Conservation (phyloP, 2,329 filamentous ascomycete species). For the Grosmannia penicillata region DNA sequence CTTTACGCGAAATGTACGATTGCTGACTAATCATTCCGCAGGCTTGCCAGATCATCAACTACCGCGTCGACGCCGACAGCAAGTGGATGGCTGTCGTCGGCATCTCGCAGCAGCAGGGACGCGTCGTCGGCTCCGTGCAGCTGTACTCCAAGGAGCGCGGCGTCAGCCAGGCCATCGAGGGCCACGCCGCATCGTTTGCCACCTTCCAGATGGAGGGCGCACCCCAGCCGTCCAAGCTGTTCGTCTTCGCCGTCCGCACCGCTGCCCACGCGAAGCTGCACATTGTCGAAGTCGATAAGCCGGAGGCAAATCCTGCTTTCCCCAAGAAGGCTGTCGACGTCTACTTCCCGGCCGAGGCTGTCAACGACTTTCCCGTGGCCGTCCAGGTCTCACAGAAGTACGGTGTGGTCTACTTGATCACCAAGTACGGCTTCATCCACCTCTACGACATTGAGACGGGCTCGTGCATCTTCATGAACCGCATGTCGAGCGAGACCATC, state of each 20-base stretch:
- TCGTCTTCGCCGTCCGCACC: slow-evolving; percentile 88
- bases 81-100: slow-evolving; percentile 98
- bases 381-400: slow-evolving; percentile 97
- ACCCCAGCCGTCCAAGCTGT: slow-evolving; percentile 81
- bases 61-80: slow-evolving; percentile 85
- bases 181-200: slow-evolving; percentile 89
- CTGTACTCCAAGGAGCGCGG: slow-evolving; percentile 91
- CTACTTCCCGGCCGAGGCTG: slow-evolving; percentile 90
- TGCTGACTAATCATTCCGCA: slow-evolving; percentile 21
- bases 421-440: slow-evolving; percentile 98
- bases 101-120: slow-evolving; percentile 83
- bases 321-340: slow-evolving; percentile 94
- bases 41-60: slow-evolving; percentile 99
- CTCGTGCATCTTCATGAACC: slow-evolving; percentile 97
- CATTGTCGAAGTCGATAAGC: slow-evolving; percentile 93
- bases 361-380: slow-evolving; percentile 93
- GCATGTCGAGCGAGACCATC: slow-evolving; percentile 97
- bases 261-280: slow-evolving; percentile 87
- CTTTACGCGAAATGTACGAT: no score
- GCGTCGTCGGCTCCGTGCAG: slow-evolving; percentile 92
- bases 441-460: slow-evolving; percentile 95
- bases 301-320: slow-evolving; percentile 76
- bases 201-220: slow-evolving; percentile 80
- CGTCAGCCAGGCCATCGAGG: slow-evolving; percentile 96
- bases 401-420: slow-evolving; percentile 91